Evolutionary conservation across 2,329 filamentous ascomycete species (phyloP).

Genomic region (Colletotrichum plurivorum): DNA sequence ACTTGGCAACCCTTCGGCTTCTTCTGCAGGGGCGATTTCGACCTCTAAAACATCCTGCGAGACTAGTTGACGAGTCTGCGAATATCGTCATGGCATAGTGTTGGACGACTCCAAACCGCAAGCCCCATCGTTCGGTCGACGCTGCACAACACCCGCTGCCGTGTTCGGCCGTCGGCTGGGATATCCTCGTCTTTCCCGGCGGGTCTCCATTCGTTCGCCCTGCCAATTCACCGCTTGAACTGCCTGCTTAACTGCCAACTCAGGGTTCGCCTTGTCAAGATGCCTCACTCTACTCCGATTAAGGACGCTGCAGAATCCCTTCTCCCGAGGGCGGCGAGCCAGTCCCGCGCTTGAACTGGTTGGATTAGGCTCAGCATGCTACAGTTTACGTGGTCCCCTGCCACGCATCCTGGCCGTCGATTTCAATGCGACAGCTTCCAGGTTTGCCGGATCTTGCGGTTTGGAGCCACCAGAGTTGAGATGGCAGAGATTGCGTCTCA

Average conservation of each 20-base stretch:
- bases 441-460: slow-evolving; percentile 16
- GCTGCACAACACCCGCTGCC: neutral
- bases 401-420: slow-evolving; percentile 1
- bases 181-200: slow-evolving; percentile 10
- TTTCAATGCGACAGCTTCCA: slow-evolving; percentile 18
- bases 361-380: slow-evolving; percentile 7
- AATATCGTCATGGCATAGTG: neutral
- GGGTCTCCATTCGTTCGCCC: slow-evolving; percentile 18
- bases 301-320: slow-evolving; percentile 6
- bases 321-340: slow-evolving; percentile 15
- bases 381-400: slow-evolving; percentile 16
- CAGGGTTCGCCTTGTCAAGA: slow-evolving; percentile 23
- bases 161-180: slow-evolving; percentile 11
- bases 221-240: slow-evolving; percentile 32
- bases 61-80: neutral
- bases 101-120: neutral
- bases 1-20: slow-evolving; percentile 18
- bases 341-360: slow-evolving; percentile 5
- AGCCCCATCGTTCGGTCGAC: slow-evolving; percentile 15
- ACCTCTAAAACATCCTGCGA: neutral
- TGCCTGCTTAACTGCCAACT: neutral
- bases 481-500: slow-evolving; percentile 40
- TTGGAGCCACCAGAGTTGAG: slow-evolving; percentile 33
- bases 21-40: slow-evolving; percentile 15
- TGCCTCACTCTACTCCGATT: slow-evolving; percentile 8